Evolutionary conservation across 805 yeast species (phyloP).

Genomic region (Yarrowia porcina): DNA sequence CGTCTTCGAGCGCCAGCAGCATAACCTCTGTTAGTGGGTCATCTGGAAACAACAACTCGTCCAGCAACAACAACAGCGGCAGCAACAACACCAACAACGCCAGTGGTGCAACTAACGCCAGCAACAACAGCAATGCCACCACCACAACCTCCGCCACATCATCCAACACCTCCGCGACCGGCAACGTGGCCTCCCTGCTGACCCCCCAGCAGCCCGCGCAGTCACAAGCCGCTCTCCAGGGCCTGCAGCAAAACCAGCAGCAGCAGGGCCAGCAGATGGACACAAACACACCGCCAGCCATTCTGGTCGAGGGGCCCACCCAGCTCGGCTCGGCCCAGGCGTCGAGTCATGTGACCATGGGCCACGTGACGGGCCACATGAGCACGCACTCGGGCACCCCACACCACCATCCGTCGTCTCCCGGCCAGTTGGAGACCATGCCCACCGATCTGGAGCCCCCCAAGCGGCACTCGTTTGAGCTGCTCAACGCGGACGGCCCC

Average conservation of each 20-base stretch:
- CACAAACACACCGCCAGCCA: not conserved
- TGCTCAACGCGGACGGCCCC: slow-evolving; percentile 62
- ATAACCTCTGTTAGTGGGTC: not conserved
- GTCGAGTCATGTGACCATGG: slow-evolving; percentile 22
- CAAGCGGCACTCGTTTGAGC: slow-evolving; percentile 53
- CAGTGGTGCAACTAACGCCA: not conserved
- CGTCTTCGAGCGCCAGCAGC: not conserved
- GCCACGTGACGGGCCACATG: slow-evolving; percentile 26
- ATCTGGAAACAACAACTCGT: not conserved
- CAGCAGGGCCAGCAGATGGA: not conserved
- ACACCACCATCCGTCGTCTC: slow-evolving; percentile 34
- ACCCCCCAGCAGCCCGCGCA: slow-evolving; percentile 10
- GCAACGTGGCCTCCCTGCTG: not conserved
- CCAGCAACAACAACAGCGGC: not conserved
- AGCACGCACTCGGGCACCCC: slow-evolving; percentile 28
- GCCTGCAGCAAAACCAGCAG: slow-evolving; percentile 5
- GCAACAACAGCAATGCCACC: not conserved
- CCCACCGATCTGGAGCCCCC: slow-evolving; percentile 40
- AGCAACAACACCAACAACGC: not conserved
- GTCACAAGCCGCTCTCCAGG: not conserved
- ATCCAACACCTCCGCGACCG: not conserved
- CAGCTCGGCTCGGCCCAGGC: slow-evolving; percentile 24
- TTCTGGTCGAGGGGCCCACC: slow-evolving; percentile 12
- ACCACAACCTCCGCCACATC: not conserved
- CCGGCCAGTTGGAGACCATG: slow-evolving; percentile 41